These are phyloP conservation scores for Saprolegnia parasitica DNA, from an alignment of 352 stramenopile genomes.

Conservation along the genomic window DNA sequence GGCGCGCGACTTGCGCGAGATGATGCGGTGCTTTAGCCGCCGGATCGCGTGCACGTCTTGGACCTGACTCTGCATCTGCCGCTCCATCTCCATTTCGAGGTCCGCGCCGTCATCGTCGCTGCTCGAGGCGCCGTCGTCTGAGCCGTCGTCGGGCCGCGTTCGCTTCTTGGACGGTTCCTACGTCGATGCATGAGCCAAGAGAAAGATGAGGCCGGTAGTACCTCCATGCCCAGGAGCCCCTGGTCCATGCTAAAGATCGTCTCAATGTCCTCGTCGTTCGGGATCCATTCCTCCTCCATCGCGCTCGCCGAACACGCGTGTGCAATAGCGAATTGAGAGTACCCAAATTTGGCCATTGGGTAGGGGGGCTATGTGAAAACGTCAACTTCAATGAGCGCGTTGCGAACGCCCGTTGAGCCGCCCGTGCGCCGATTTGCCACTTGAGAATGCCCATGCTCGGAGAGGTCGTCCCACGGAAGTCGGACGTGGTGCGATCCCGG, in stretches of 20 bases:
- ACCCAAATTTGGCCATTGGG: neutral
- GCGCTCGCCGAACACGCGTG: neutral
- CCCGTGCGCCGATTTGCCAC: too few relatives aligned
- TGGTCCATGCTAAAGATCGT: conserved; percentile 22
- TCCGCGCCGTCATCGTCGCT: conserved; percentile 25
- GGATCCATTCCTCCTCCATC: conserved; percentile 29
- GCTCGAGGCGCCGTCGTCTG: conserved; percentile 17
- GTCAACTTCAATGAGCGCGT: too few relatives aligned
- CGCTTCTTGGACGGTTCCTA: neutral
- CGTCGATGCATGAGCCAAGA: neutral
- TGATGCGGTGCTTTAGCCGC: conserved; percentile 21
- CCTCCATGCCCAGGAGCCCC: neutral
- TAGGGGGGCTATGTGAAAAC: neutral
- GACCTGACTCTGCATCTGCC: neutral
- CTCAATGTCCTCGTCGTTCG: conserved; percentile 24
- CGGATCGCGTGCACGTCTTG: conserved; percentile 24
- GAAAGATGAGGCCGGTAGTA: neutral
- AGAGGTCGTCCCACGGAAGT: too few relatives aligned
- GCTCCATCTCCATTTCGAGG: conserved; percentile 22
- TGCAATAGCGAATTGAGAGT: too few relatives aligned
- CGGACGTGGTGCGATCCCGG: too few relatives aligned
- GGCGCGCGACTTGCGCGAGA: conserved; percentile 17
- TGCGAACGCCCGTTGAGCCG: too few relatives aligned
- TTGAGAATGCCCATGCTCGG: too few relatives aligned
- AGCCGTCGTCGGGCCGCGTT: conserved; percentile 6